phyloP scores from a whole-genome alignment of 192 early-diverging fungal genomes.

The Chytriomyces sp. region DNA sequence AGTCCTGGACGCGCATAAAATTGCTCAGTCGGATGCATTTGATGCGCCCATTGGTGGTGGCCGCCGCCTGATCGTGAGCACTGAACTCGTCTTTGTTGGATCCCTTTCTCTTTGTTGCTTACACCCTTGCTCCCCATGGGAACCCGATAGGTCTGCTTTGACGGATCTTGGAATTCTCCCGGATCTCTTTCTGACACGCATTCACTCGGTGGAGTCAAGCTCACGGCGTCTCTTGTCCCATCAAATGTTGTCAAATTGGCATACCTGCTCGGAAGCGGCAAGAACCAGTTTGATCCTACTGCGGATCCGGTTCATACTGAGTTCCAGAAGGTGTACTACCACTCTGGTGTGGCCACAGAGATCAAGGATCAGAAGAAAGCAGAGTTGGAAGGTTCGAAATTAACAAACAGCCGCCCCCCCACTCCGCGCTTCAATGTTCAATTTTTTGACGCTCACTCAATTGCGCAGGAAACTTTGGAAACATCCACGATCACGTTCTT shows the following conservation, averaged over 20 bases:
- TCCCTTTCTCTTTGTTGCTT: too few species aligned
- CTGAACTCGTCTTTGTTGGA: neutral
- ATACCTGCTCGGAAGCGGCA: conserved; percentile 12
- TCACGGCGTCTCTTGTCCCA: neutral
- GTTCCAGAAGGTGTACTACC: conserved; percentile 29
- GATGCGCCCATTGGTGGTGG: neutral
- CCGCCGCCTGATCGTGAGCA: neutral
- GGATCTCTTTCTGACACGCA: conserved; percentile 1
- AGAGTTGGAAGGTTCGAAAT: conserved; percentile 1
- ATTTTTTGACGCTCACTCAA: neutral
- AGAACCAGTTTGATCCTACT: conserved; percentile 23
- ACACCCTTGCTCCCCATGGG: neutral
- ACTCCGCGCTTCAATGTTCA: neutral
- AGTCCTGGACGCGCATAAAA: neutral
- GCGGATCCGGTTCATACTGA: neutral
- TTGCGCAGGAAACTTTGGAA: conserved; percentile 29
- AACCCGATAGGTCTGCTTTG: neutral
- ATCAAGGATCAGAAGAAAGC: conserved; percentile 10
- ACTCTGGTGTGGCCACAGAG: conserved; percentile 31
- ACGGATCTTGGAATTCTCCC: conserved; percentile 22
- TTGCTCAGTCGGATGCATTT: neutral
- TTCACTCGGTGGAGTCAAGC: conserved; percentile 18
- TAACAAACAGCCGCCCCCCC: neutral
- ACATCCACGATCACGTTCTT: conserved; percentile 24
- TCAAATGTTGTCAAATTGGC: conserved; percentile 32